These are phyloP conservation scores for Choanephora cucurbitarum DNA, from an alignment of 371 early-diverging fungal genomes.

Conservation along the genomic window DNA sequence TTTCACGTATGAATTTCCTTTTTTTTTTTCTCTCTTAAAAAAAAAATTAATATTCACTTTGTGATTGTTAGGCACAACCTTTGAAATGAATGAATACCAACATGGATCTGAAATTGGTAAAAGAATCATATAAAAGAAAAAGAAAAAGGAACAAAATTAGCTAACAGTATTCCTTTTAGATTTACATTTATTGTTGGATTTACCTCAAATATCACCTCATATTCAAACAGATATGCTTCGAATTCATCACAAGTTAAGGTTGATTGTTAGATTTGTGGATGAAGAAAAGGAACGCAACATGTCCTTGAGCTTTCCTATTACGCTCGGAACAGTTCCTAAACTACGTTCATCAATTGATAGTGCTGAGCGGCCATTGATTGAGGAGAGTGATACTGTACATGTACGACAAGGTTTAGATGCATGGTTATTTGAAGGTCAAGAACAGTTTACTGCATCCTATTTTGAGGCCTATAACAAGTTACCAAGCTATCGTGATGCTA, in stretches of 20 bases:
- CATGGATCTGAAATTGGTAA: slow-evolving; percentile 13
- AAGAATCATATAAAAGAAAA: neutral
- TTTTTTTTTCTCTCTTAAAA: too few relatives aligned
- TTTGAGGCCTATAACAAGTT: slow-evolving; percentile 7
- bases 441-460: neutral
- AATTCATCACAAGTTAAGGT: slow-evolving; percentile 19
- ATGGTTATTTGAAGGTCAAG: slow-evolving; percentile 1
- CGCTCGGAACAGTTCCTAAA: slow-evolving; percentile 17
- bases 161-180: too few relatives aligned
- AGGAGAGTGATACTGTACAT: slow-evolving; percentile 1
- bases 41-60: too few relatives aligned
- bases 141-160: neutral
- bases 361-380: neutral
- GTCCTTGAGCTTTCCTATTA: slow-evolving; percentile 23
- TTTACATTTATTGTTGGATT: slow-evolving; percentile 10
- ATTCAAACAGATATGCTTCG: slow-evolving; percentile 11
- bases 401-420: slow-evolving; percentile 11
- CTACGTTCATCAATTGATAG: neutral
- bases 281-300: slow-evolving; percentile 15
- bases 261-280: slow-evolving; percentile 15
- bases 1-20: slow-evolving; percentile 14
- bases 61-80: slow-evolving; percentile 5
- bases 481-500: slow-evolving; percentile 20
- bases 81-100: slow-evolving; percentile 11
- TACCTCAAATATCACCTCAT: slow-evolving; percentile 22